A percentile compares a stretch with the other conserved stretches of the same genome.
Conservation (phyloP, 106 monocot species). For the Narthecium ossifragum region DNA sequence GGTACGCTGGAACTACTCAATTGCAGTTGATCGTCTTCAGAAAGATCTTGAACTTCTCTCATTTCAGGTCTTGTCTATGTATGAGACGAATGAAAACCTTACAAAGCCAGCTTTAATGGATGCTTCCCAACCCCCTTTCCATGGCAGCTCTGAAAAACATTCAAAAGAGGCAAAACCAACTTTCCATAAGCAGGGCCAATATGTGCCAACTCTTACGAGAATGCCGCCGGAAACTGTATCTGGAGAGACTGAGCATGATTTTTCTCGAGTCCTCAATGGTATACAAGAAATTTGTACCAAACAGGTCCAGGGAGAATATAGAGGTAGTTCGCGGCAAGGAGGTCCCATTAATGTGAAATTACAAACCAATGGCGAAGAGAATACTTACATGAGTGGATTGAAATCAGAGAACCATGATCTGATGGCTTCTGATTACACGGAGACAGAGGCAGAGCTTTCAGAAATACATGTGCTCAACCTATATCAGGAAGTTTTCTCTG, state of each 20-base stretch:
- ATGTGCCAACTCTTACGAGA: constrained; percentile 6
- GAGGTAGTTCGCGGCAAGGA: no score
- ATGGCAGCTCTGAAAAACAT: constrained; percentile 22
- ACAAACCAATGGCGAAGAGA: constrained; percentile 4
- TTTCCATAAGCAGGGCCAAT: constrained; percentile 5
- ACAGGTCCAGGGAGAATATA: no score
- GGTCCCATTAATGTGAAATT: no score
- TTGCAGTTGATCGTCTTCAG: constrained; percentile 71
- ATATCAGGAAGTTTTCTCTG: constrained; percentile 43
- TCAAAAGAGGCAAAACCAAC: constrained; percentile 1
- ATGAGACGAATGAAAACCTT: constrained; percentile 86
- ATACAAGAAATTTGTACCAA: no score
- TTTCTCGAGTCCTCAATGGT: constrained; percentile 14
- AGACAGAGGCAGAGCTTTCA: constrained; percentile 43
- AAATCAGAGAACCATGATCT: constrained; percentile 3
- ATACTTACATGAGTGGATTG: constrained; percentile 4
- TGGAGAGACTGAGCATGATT: constrained; percentile 5
- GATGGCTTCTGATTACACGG: constrained; percentile 5
- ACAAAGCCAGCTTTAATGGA: constrained; percentile 73
- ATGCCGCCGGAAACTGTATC: constrained; percentile 16
- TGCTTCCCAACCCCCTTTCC: constrained; percentile 29
- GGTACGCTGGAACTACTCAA: constrained; percentile 71
- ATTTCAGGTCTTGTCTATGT: constrained; percentile 89
- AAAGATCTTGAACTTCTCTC: constrained; percentile 95
- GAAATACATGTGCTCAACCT: constrained; percentile 38